Percentiles rank a stretch among this genome's conserved stretches.
These are phyloP conservation scores for Macaranga tanarius DNA, from an alignment of 441 rosid genomes.

Conservation along the genomic window DNA sequence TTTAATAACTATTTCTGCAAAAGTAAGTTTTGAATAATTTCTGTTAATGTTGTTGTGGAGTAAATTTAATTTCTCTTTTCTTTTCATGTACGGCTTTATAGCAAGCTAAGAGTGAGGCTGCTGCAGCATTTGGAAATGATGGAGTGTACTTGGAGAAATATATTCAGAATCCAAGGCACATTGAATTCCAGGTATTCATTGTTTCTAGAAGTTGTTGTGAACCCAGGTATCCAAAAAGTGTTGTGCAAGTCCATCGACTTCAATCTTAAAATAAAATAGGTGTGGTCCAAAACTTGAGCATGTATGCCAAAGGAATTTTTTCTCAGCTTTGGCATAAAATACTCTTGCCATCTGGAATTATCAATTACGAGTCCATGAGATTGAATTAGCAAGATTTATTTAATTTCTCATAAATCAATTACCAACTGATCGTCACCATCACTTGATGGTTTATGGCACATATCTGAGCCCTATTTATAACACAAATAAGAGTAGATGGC, in stretches of 20 bases:
- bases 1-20: neutral
- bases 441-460: neutral
- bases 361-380: neutral
- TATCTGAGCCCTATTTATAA: neutral
- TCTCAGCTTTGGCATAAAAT: neutral
- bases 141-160: conserved; percentile 94
- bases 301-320: neutral
- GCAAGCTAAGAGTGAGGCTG: conserved; percentile 99
- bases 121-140: conserved; percentile 99
- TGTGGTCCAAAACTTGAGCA: neutral
- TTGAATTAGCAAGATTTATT: neutral
- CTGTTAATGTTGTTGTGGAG: conserved; percentile 4
- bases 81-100: conserved; percentile 33
- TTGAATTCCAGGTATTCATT: conserved; percentile 83
- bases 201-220: neutral
- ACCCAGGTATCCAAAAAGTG: neutral
- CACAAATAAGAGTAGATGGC: neutral
- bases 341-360: neutral
- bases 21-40: neutral
- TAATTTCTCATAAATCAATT: too few species aligned
- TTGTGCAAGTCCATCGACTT: neutral
- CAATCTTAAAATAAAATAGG: neutral
- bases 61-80: conserved; percentile 18
- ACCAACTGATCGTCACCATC: neutral
- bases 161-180: conserved; percentile 90